A percentile compares a stretch with the other conserved stretches of the same genome.
phyloP scores from a whole-genome alignment of 768 basidiomycete species.

The Galerina sulciceps region DNA sequence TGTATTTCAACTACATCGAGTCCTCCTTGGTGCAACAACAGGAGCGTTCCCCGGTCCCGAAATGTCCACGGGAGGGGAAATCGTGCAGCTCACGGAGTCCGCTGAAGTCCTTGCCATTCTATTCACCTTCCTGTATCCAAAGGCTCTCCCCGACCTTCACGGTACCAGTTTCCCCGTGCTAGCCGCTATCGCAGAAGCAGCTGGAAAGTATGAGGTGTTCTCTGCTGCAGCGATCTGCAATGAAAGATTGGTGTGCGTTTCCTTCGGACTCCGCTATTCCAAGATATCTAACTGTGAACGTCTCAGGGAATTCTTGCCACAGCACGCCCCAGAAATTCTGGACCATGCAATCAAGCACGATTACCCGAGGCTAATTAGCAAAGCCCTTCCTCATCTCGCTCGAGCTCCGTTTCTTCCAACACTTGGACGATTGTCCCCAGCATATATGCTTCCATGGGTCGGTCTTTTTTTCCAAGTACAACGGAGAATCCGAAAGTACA shows the following conservation, averaged over 20 bases:
- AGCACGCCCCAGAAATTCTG: background rate
- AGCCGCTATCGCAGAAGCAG: background rate
- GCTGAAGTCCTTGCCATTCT: background rate
- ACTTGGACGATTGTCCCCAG: background rate
- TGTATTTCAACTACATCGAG: no score
- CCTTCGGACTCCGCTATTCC: background rate
- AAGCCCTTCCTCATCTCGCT: background rate
- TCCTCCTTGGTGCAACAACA: background rate
- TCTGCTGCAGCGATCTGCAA: background rate
- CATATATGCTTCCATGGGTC: background rate
- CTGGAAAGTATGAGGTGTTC: background rate
- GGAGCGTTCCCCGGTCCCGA: background rate
- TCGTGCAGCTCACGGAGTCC: background rate
- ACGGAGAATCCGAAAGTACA: no score
- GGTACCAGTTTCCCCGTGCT: background rate
- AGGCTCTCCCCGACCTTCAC: background rate
- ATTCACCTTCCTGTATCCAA: conserved; percentile 1
- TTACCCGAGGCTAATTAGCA: background rate
- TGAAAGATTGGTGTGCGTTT: background rate
- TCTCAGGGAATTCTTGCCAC: background rate
- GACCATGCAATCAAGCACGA: background rate
- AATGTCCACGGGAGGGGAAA: background rate
- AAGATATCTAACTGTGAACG: background rate
- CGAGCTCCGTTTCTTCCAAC: background rate
- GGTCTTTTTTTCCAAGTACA: background rate